Percentiles rank a stretch among this genome's conserved stretches.
phyloP scores from a whole-genome alignment of 2,329 filamentous ascomycete genomes.

The Penicillium sp. region DNA sequence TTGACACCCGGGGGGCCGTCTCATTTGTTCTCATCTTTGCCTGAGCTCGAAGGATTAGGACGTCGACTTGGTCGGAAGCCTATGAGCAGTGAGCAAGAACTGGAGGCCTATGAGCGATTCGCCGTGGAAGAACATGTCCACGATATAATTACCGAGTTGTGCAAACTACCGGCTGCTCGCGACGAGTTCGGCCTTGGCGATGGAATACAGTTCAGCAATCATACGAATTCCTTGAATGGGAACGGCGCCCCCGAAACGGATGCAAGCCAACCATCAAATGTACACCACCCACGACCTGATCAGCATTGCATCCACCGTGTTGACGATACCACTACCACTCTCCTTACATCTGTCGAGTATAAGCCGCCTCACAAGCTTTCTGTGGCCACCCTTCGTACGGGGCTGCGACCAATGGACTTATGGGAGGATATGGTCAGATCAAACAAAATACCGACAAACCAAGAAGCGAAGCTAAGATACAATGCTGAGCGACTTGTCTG shows the following conservation, averaged over 20 bases:
- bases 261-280: background rate
- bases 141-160: slow-evolving; percentile 26
- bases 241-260: background rate
- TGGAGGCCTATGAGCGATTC: slow-evolving; percentile 10
- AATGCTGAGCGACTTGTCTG: background rate
- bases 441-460: background rate
- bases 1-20: slow-evolving; percentile 4
- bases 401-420: background rate
- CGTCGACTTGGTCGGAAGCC: slow-evolving; percentile 11
- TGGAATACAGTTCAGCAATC: background rate
- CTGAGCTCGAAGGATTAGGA: slow-evolving; percentile 14
- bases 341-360: background rate
- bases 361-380: background rate
- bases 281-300: background rate
- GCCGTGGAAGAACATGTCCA: slow-evolving; percentile 10
- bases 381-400: background rate
- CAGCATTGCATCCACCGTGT: background rate
- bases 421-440: background rate
- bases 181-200: background rate
- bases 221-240: background rate
- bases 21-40: slow-evolving; percentile 10
- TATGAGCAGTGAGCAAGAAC: slow-evolving; percentile 17
- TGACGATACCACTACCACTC: background rate
- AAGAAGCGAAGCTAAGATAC: background rate
- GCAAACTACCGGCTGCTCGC: slow-evolving; percentile 17